phyloP scores from a whole-genome alignment of 805 yeast genomes.

The Saccharomycopsis capsularis region DNA sequence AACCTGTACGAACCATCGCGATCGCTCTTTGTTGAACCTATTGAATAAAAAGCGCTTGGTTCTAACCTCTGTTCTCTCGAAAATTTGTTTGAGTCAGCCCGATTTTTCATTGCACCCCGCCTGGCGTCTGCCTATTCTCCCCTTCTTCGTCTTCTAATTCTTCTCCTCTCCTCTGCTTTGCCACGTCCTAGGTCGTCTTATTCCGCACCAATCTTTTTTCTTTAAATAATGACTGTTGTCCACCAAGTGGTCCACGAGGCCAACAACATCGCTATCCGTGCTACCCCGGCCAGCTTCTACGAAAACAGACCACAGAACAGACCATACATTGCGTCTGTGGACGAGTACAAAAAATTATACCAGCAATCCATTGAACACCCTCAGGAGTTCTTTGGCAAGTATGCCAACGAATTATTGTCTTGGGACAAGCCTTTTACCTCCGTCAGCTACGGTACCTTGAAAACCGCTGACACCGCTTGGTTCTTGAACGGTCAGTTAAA shows the following conservation, averaged over 20 bases:
- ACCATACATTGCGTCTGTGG: conserved; percentile 54
- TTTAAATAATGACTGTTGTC: neutral
- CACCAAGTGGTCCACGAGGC: conserved; percentile 53
- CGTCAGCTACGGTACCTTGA: conserved; percentile 50
- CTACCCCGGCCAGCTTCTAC: conserved; percentile 48
- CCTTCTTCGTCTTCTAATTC: no score
- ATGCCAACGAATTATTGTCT: conserved; percentile 62
- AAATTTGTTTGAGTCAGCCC: no score
- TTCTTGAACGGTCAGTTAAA: conserved; percentile 88
- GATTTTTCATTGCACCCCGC: no score
- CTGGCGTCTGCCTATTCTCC: no score
- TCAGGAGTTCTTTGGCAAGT: conserved; percentile 67
- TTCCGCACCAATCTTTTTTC: no score
- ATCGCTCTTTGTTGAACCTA: no score
- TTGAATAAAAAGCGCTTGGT: no score
- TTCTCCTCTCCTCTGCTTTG: no score
- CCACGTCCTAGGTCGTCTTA: no score
- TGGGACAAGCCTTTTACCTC: conserved; percentile 74
- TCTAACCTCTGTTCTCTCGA: no score
- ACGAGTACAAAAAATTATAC: conserved; percentile 65
- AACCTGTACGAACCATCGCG: no score
- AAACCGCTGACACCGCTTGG: conserved; percentile 84
- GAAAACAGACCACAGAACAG: conserved; percentile 50
- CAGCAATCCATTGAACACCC: conserved; percentile 74
- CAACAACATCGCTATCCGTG: conserved; percentile 41